Evolutionary conservation across 2,329 filamentous ascomycete species (phyloP).

Genomic region (Xylariaceae sp.): DNA sequence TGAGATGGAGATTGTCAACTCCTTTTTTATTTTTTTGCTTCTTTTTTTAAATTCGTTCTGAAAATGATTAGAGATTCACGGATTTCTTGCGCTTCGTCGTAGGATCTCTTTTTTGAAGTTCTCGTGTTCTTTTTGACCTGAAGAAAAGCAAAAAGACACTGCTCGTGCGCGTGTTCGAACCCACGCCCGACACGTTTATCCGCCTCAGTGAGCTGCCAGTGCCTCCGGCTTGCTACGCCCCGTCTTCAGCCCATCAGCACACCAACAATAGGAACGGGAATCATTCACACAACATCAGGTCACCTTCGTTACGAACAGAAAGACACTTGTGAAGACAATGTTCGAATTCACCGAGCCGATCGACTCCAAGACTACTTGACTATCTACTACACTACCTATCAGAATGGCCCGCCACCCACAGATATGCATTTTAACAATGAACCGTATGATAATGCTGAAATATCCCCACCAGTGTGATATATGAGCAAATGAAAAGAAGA

Average conservation of each 20-base stretch:
- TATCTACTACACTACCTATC: too few species aligned
- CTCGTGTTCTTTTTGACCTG: neutral
- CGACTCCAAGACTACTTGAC: too few species aligned
- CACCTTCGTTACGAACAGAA: too few species aligned
- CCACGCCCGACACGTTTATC: constrained; percentile 15
- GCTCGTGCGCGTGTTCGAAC: constrained; percentile 10
- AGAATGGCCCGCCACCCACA: too few species aligned
- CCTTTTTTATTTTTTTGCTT: constrained; percentile 36
- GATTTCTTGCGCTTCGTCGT: neutral
- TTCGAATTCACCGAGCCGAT: too few species aligned
- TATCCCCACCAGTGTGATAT: neutral
- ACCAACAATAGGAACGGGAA: too few species aligned
- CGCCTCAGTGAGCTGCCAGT: neutral
- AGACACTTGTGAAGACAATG: too few species aligned
- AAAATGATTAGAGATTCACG: neutral
- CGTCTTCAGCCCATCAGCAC: too few species aligned
- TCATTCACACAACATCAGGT: too few species aligned
- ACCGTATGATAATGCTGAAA: too few species aligned
- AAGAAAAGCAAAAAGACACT: neutral
- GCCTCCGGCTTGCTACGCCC: too few species aligned
- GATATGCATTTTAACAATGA: too few species aligned
- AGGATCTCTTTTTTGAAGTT: neutral
- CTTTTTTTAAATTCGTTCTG: constrained; percentile 18
- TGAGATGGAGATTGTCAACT: constrained; percentile 53
- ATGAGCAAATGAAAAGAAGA: constrained; percentile 14